phyloP scores from a whole-genome alignment of 805 yeast species.

The Kuraishia cidri region DNA sequence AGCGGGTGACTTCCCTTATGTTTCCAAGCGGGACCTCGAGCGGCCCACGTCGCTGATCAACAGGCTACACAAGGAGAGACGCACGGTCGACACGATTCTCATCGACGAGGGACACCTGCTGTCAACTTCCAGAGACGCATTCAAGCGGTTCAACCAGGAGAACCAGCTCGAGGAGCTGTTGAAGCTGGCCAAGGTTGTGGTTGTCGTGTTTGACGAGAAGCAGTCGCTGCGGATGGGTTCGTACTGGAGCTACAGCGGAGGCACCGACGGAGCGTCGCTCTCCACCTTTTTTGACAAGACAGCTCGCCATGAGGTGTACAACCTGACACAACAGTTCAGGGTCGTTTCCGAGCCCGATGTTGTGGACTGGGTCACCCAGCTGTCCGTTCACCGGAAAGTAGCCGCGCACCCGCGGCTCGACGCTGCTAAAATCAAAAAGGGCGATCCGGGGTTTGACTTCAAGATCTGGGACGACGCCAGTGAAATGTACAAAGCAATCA shows the following conservation, averaged over 20 bases:
- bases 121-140: slow-evolving; percentile 33
- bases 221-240: slow-evolving; percentile 38
- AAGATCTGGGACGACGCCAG: slow-evolving; percentile 30
- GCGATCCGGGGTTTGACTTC: slow-evolving; percentile 13
- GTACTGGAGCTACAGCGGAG: slow-evolving; percentile 22
- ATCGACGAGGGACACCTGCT: slow-evolving; percentile 38
- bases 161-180: slow-evolving; percentile 32
- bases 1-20: slow-evolving; percentile 24
- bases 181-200: slow-evolving; percentile 24
- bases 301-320: slow-evolving; percentile 9
- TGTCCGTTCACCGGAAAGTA: slow-evolving; percentile 24
- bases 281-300: slow-evolving; percentile 5
- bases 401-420: slow-evolving; percentile 21
- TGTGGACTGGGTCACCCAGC: slow-evolving; percentile 26
- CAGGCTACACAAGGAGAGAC: slow-evolving; percentile 16
- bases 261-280: slow-evolving; percentile 25
- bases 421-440: slow-evolving; percentile 2
- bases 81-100: slow-evolving; percentile 26
- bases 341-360: slow-evolving; percentile 29
- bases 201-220: slow-evolving; percentile 35
- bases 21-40: slow-evolving; percentile 27
- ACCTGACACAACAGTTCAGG: slow-evolving; percentile 29
- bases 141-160: slow-evolving; percentile 31
- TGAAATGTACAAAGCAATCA: slow-evolving; percentile 27
- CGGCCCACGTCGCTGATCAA: slow-evolving; percentile 36